phyloP scores from a whole-genome alignment of 164 flowering plant species.

The Vitis rotundifolia region DNA sequence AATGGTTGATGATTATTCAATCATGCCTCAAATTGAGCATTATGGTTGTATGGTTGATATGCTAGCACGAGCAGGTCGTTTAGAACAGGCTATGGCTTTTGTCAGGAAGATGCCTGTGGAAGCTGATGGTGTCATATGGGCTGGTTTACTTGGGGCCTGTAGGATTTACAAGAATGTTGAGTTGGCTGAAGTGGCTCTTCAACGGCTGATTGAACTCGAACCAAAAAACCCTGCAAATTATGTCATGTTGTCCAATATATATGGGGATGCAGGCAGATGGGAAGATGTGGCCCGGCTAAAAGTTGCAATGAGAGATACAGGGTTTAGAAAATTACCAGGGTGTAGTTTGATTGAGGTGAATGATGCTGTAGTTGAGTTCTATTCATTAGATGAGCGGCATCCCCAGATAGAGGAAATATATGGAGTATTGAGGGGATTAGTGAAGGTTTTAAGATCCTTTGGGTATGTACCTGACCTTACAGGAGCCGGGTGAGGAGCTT shows the following conservation, averaged over 20 bases:
- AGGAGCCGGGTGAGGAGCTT: conserved; percentile 10
- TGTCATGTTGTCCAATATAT: conserved; percentile 65
- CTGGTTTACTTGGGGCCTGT: conserved; percentile 65
- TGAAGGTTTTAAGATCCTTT: conserved; percentile 34
- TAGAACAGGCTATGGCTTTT: conserved; percentile 53
- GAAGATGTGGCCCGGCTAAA: conserved; percentile 53
- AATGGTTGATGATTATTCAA: conserved; percentile 47
- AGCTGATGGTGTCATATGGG: conserved; percentile 78
- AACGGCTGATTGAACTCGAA: conserved; percentile 52
- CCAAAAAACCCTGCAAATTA: conserved; percentile 64
- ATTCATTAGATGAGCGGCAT: conserved; percentile 63
- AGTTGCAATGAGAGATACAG: conserved; percentile 54
- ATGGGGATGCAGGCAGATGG: conserved; percentile 58
- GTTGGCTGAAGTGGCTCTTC: conserved; percentile 58
- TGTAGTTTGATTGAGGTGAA: conserved; percentile 64
- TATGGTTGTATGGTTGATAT: conserved; percentile 83
- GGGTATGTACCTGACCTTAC: conserved; percentile 27
- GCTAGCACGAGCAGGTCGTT: conserved; percentile 55
- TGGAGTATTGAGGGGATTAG: conserved; percentile 42
- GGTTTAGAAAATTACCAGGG: conserved; percentile 57
- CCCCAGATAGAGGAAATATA: conserved; percentile 46
- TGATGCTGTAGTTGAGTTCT: conserved; percentile 49
- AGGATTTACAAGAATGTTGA: conserved; percentile 49
- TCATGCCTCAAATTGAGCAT: conserved; percentile 70
- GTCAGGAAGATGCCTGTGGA: conserved; percentile 59